Evolutionary conservation across 257 asterid species (phyloP), one percentile per base, ranked within the genome.

Genomic region (Capsicum rhomboideum): DNA sequence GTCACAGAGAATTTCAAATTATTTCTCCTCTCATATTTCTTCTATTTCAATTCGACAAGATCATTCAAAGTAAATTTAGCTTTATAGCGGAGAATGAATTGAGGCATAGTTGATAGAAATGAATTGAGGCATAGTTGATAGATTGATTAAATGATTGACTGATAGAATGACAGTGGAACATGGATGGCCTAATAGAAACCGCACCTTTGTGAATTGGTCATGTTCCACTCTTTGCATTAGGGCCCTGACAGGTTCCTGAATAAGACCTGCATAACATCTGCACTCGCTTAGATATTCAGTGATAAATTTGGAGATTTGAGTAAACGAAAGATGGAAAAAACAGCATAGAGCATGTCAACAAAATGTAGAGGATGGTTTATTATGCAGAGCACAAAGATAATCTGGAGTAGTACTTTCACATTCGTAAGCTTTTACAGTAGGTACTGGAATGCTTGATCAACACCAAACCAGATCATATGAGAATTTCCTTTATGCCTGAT

Each of bases 181-280:
- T 46, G 86, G 72, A 85, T 56, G 54, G 83, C 78, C 29, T 8
- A 23, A 77, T 34, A 81, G 21, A 69, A 75, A 84, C 78, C 85
- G 42, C 89, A 96, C 99, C 95, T 90, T 95, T 79, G 93, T 79
- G 84, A 93, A 92, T 79, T 90, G 94, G 85, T 86, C 92, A 1
- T 93, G 91, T 89, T 97, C 98, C 84, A 90, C 90, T 84, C 87
- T 92, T 87, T 97, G 89, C 95, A 97, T 95, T 84, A 95, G 85
- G 84, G 83, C 93, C 89, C 95, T 92, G 83, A 94, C 93, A 85
- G 98, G 86, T 89, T 95, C 98, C 82, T 86, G 86, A 79, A 93
- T 94, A 37, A 97, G 96, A 78, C 95, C 99, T 96, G 94, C 86
- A 88, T 83, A 79, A 44, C 72, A 20, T 34, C n/a, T 59, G 56